phyloP scores from a whole-genome alignment of 169 alveolate species.

The Eimeria necatrix region DNA sequence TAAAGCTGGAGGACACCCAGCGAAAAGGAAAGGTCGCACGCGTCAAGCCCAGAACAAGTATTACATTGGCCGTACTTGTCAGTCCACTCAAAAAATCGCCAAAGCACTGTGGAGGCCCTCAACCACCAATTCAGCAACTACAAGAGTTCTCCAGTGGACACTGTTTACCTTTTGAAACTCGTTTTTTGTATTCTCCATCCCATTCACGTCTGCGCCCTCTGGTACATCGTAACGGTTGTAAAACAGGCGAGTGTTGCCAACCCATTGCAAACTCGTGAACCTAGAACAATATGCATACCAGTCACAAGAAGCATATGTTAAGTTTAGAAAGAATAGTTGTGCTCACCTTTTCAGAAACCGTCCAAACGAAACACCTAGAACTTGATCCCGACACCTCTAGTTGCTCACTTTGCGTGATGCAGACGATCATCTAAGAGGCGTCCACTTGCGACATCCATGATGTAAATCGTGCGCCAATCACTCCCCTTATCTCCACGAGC shows the following conservation, averaged over 20 bases:
- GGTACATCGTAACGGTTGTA: constrained; percentile 64
- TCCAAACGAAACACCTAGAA: not conserved
- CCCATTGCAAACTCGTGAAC: constrained; percentile 66
- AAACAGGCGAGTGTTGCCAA: constrained; percentile 12
- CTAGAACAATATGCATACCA: not conserved
- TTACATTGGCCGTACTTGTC: not conserved
- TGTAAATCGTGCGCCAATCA: constrained; percentile 58
- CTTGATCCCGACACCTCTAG: no score
- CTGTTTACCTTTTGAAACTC: constrained; percentile 59
- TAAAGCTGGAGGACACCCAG: not conserved
- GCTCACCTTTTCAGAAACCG: not conserved
- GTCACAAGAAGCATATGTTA: no score
- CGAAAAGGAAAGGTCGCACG: not conserved
- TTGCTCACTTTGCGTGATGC: constrained; percentile 40
- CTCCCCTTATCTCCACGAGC: constrained; percentile 67
- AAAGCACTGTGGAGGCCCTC: no score
- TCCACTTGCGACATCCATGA: constrained; percentile 2
- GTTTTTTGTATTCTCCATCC: constrained; percentile 56
- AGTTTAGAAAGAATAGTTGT: no score
- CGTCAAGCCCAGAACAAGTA: not conserved
- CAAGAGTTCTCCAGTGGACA: not conserved
- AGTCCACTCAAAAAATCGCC: not conserved
- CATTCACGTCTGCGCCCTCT: constrained; percentile 37
- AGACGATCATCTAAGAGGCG: constrained; percentile 13
- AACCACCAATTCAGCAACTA: not conserved